These are phyloP conservation scores for Juglanconis oblonga DNA, from an alignment of 2,329 filamentous ascomycete genomes.

Conservation along the genomic window DNA sequence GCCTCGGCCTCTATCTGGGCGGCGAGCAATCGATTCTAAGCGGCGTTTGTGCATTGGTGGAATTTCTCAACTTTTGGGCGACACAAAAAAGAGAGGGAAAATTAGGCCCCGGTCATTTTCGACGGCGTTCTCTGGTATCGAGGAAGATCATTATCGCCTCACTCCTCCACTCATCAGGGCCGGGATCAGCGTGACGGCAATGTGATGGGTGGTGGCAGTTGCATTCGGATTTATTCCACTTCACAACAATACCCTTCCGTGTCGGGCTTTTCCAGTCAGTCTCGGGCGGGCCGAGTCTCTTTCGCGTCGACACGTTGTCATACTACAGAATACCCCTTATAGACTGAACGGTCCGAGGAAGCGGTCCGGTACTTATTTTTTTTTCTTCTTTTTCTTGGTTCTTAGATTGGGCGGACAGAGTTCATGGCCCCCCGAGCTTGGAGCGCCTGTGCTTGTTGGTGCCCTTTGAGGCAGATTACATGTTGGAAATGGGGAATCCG, in stretches of 20 bases:
- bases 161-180: conserved; percentile 1
- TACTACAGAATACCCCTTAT: conserved; percentile 20
- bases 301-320: conserved; percentile 15
- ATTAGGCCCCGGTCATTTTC: conserved; percentile 15
- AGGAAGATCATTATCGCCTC: conserved; percentile 9
- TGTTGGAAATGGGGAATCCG: neutral
- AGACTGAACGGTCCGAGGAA: conserved; percentile 16
- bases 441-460: neutral
- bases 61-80: conserved; percentile 3
- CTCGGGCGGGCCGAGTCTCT: conserved; percentile 4
- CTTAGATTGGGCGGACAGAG: neutral
- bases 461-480: too few species aligned
- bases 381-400: conserved; percentile 10
- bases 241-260: conserved; percentile 9
- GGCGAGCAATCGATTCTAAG: conserved; percentile 61
- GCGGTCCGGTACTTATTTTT: neutral
- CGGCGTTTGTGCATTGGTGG: conserved; percentile 18
- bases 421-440: too few species aligned
- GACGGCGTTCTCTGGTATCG: conserved; percentile 17
- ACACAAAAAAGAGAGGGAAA: conserved; percentile 5
- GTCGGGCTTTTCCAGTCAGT: neutral
- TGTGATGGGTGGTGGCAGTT: conserved; percentile 10
- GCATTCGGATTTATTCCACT: conserved; percentile 17
- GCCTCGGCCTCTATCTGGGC: conserved; percentile 80
- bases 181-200: conserved; percentile 11